Evolutionary conservation across 1,139 yeast species (phyloP).

Genomic region (Debaryomycetaceae sp.): DNA sequence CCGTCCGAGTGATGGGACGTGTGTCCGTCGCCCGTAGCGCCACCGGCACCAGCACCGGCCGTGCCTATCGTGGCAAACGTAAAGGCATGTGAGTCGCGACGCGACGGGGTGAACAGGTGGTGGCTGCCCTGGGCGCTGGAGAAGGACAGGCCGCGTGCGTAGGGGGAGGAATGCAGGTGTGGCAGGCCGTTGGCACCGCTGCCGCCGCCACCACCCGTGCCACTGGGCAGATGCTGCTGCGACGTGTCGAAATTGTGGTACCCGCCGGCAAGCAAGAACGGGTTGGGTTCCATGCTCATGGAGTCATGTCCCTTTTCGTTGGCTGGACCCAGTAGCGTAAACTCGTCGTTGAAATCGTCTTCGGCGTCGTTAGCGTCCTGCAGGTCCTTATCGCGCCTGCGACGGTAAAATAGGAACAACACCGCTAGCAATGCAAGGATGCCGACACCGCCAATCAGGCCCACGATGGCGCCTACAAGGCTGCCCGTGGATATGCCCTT

Average conservation of each 20-base stretch:
- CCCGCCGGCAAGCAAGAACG: slow-evolving; percentile 13
- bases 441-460: slow-evolving; percentile 43
- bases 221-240: slow-evolving; percentile 3
- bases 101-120: slow-evolving; percentile 5
- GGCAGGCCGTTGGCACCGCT: not conserved
- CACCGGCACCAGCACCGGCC: not conserved
- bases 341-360: slow-evolving; percentile 28
- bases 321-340: slow-evolving; percentile 23
- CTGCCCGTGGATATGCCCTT: slow-evolving; percentile 45
- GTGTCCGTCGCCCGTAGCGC: not conserved
- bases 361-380: slow-evolving; percentile 27
- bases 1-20: not conserved
- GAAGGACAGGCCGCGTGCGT: slow-evolving; percentile 1
- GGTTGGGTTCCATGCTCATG: slow-evolving; percentile 10
- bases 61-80: slow-evolving; percentile 1
- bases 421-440: slow-evolving; percentile 7
- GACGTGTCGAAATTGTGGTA: slow-evolving; percentile 9
- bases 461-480: slow-evolving; percentile 65
- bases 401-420: slow-evolving; percentile 32
- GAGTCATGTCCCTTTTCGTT: slow-evolving; percentile 4
- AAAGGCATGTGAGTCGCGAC: slow-evolving; percentile 6
- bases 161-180: not conserved
- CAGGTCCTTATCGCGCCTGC: slow-evolving; percentile 13
- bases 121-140: slow-evolving; percentile 1
- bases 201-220: too few species aligned